Conservation (phyloP, 1,139 yeast species). For the Entelexis paramagnoliae region DNA sequence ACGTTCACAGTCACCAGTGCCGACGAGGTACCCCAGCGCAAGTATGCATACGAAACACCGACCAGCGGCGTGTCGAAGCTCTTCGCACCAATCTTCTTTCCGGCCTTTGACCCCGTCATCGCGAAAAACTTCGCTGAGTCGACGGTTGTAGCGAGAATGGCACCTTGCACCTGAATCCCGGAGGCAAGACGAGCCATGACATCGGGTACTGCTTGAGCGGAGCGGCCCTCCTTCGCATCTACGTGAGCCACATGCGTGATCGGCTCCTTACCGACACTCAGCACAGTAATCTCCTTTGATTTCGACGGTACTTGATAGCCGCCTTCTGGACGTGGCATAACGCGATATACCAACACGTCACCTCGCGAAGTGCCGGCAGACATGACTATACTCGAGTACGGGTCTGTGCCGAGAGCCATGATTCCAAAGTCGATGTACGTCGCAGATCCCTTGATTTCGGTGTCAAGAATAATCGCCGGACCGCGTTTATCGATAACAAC, state of each 20-base stretch:
- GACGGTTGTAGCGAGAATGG: conserved; percentile 47
- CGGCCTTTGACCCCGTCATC: conserved; percentile 40
- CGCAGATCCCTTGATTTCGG: conserved; percentile 33
- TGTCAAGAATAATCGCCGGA: conserved; percentile 63
- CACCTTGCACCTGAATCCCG: conserved; percentile 56
- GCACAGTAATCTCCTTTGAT: conserved; percentile 31
- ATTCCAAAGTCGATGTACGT: conserved; percentile 65
- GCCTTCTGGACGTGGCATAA: conserved; percentile 59
- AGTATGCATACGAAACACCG: conserved; percentile 50
- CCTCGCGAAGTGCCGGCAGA: conserved; percentile 76
- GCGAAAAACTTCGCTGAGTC: conserved; percentile 53
- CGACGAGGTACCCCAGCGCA: conserved; percentile 35
- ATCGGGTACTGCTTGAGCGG: conserved; percentile 54
- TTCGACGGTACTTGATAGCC: conserved; percentile 54
- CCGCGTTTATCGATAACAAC: conserved; percentile 76
- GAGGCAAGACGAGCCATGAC: conserved; percentile 51
- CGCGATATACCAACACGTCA: conserved; percentile 54
- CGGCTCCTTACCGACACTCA: conserved; percentile 41
- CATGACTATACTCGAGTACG: conserved; percentile 60
- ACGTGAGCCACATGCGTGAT: conserved; percentile 51
- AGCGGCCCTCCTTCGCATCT: conserved; percentile 45
- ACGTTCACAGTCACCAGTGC: conserved; percentile 36
- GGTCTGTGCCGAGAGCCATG: conserved; percentile 51
- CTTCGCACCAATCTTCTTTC: conserved; percentile 43
- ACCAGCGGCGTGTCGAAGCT: conserved; percentile 35